phyloP scores from a whole-genome alignment of 202 grass and related monocot genomes.

The Hordeum pubiflorum region DNA sequence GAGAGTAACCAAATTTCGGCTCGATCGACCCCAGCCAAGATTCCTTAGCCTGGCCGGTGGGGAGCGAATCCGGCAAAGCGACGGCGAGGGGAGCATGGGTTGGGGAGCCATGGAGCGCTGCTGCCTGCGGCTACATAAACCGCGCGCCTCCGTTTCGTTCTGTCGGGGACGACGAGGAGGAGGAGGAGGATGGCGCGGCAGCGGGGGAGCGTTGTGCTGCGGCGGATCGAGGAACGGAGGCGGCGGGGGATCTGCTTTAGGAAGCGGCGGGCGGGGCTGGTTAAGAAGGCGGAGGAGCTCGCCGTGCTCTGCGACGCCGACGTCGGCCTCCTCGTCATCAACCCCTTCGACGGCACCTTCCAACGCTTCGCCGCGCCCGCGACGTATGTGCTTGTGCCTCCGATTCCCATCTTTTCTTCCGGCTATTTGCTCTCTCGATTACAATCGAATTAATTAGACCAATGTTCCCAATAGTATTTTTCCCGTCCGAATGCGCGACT shows the following conservation, averaged over 20 bases:
- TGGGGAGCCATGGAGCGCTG: not conserved
- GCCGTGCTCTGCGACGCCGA: constrained; percentile 49
- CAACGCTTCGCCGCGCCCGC: constrained; percentile 39
- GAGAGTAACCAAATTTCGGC: not conserved
- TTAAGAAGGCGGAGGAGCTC: constrained; percentile 56
- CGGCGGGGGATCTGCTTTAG: constrained; percentile 44
- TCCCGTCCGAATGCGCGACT: not conserved
- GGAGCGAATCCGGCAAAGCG: constrained; percentile 14
- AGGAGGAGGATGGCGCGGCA: constrained; percentile 5
- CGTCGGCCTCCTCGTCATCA: constrained; percentile 40
- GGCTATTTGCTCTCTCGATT: not conserved
- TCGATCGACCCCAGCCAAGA: not conserved
- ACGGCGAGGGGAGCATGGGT: not conserved
- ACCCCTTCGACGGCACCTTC: constrained; percentile 28
- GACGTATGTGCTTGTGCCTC: not conserved
- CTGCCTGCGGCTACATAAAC: not conserved
- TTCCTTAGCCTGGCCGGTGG: not conserved
- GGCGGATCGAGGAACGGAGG: constrained; percentile 38
- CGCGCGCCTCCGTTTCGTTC: not conserved
- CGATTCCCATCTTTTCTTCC: not conserved
- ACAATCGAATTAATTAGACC: not conserved
- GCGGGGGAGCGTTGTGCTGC: constrained; percentile 43
- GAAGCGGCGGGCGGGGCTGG: constrained; percentile 35
- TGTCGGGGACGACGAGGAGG: not conserved
- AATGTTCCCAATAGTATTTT: not conserved